Evolutionary conservation across 805 yeast genomes (phyloP).

Genomic region (Alloascoidea hylecoeti): DNA sequence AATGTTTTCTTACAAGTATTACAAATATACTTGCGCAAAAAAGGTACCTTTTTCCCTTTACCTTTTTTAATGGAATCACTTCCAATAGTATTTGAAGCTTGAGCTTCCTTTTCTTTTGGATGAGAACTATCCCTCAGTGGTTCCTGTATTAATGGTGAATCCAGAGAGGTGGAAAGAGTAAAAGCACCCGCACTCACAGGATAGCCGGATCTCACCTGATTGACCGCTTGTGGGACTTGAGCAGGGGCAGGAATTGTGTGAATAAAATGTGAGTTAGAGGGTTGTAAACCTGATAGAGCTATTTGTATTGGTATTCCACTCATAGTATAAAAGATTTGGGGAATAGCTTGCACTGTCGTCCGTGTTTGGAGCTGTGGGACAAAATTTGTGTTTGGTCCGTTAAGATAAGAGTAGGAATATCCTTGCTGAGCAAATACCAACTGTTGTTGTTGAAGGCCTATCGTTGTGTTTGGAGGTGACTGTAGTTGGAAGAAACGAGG

Average conservation of each 20-base stretch:
- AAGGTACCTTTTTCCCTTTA: constrained; percentile 3
- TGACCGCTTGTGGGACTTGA: too few species aligned
- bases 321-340: too few species aligned
- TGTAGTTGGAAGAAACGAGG: not conserved
- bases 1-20: constrained; percentile 38
- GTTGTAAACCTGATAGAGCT: too few species aligned
- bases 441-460: not conserved
- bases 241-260: too few species aligned
- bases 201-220: too few species aligned
- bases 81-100: constrained; percentile 4
- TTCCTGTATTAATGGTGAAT: constrained; percentile 6
- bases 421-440: not conserved
- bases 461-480: not conserved
- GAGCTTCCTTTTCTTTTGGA: constrained; percentile 5
- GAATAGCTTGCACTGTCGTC: too few species aligned
- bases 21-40: constrained; percentile 10
- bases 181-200: too few species aligned
- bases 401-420: not conserved
- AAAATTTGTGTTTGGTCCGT: not conserved
- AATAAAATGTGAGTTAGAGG: too few species aligned
- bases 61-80: constrained; percentile 1
- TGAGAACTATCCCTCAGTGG: constrained; percentile 4
- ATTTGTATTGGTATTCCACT: too few species aligned
- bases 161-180: constrained; percentile 11
- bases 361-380: too few species aligned